Evolutionary conservation across 257 asterid species (phyloP), one percentile per base, ranked within the genome.

Genomic region (Solanum pennellii): DNA sequence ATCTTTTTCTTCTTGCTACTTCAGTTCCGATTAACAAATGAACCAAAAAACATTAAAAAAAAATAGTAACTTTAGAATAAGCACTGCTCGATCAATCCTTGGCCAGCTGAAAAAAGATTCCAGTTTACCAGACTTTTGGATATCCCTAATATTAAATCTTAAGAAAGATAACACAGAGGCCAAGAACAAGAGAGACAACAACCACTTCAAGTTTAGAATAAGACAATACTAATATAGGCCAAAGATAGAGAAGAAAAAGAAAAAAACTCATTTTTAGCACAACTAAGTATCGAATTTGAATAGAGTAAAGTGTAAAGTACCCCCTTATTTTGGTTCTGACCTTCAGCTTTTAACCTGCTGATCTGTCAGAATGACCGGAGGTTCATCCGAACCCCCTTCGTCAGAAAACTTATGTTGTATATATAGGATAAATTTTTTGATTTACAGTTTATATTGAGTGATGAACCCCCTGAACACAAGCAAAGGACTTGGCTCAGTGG

Each of bases 281-380:
- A 42, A 9, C 45, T 42, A 42, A 42, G 45, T 42, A 92, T 90
- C 90, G 88, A 90, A 91, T 89, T 94, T 93, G 92, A 94, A 92
- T 90, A 90, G 93, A 94, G 93, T 94, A 94, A 95, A 94, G 96
- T 88, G 87, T 89, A 69, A 59, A 20, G 25, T 56, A 56, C n/a
- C n/a, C n/a, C 65, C 65, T 56, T 18, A 14, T 35, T 35, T 35
- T 35, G 39, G 39, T 35, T 1, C 39, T 35, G 39, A 35, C 39
- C 7, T 35, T 35, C 7, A 35, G 6, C 39, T 35, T 35, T 35
- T 35, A 35, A 35, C 39, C 39, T 35, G 7, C 39, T 35, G 39
- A 7, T 35, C 39, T 35, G 39, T 35, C 39, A 35, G 39, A 33
- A 33, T 33, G 35, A 5, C 5, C 5, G 35, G 35, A 33, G 35